A percentile compares a stretch with the other conserved stretches of the same genome.
Conservation (phyloP, 495 filamentous ascomycete species). For the Tirmania nivea region DNA sequence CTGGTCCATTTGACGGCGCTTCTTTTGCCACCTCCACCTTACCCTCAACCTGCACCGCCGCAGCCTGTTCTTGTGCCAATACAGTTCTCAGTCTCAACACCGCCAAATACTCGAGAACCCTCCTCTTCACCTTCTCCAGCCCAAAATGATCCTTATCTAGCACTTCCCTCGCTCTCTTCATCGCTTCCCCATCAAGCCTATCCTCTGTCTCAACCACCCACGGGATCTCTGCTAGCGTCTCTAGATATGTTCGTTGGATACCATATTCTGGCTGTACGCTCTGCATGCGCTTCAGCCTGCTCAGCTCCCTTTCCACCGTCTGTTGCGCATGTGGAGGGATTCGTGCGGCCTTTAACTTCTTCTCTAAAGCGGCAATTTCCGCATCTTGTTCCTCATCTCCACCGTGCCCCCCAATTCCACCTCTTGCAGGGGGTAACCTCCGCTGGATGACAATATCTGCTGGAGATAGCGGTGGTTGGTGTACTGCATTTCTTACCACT, state of each 20-base stretch:
- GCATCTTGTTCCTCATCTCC: constrained; percentile 68
- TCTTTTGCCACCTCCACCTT: constrained; percentile 4
- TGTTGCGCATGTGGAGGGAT: constrained; percentile 41
- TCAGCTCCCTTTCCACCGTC: constrained; percentile 73
- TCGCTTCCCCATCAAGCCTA: constrained; percentile 58
- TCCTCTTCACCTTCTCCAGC: constrained; percentile 91
- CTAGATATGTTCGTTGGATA: constrained; percentile 80
- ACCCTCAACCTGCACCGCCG: constrained; percentile 44
- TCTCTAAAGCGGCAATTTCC: constrained; percentile 68
- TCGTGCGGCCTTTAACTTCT: constrained; percentile 48
- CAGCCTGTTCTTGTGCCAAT: constrained; percentile 57
- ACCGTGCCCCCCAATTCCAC: constrained; percentile 37
- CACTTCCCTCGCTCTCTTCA: constrained; percentile 64
- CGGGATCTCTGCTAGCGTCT: constrained; percentile 78
- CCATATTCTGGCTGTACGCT: constrained; percentile 89
- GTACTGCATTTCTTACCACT: constrained; percentile 11
- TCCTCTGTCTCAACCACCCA: constrained; percentile 79
- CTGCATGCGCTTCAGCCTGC: constrained; percentile 80
- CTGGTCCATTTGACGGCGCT: too few relatives aligned
- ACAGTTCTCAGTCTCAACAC: constrained; percentile 85
- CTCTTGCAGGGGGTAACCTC: constrained; percentile 29
- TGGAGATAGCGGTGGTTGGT: constrained; percentile 25
- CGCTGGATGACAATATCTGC: constrained; percentile 17
- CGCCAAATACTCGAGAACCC: constrained; percentile 83
- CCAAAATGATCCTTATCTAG: constrained; percentile 94